A percentile compares a stretch with the other conserved stretches of the same genome.
phyloP scores from a whole-genome alignment of 2,329 filamentous ascomycete genomes.

The Kalaharituber pfeilii region DNA sequence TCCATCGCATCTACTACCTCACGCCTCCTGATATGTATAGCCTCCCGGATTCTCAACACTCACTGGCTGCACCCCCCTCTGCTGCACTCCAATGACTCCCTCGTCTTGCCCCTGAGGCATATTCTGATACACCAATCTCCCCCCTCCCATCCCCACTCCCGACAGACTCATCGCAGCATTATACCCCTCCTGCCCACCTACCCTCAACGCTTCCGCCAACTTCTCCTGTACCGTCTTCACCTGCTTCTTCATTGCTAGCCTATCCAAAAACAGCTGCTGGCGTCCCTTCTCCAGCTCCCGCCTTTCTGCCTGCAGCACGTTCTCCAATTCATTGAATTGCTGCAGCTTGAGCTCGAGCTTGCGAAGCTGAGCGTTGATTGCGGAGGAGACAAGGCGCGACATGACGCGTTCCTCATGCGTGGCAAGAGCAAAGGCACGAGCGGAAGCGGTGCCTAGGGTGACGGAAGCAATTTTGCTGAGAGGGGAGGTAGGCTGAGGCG shows the following conservation, averaged over 20 bases:
- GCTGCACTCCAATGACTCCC: constrained; percentile 5
- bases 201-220: constrained; percentile 12
- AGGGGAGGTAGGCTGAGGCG: constrained; percentile 31
- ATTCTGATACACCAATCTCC: constrained; percentile 16
- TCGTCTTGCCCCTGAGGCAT: neutral
- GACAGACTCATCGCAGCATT: constrained; percentile 8
- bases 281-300: constrained; percentile 80
- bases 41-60: constrained; percentile 14
- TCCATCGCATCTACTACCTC: no score
- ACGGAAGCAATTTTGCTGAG: constrained; percentile 45
- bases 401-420: constrained; percentile 96
- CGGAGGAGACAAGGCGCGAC: constrained; percentile 78
- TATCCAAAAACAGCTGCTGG: constrained; percentile 84
- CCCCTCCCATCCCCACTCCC: constrained; percentile 13
- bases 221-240: constrained; percentile 44
- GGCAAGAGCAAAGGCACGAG: constrained; percentile 69
- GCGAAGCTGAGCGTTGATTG: constrained; percentile 82
- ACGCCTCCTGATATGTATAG: constrained; percentile 17
- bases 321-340: constrained; percentile 93
- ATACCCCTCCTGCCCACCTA: constrained; percentile 16
- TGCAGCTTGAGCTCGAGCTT: constrained; percentile 92
- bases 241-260: constrained; percentile 73
- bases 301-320: constrained; percentile 76
- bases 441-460: constrained; percentile 70
- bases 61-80: constrained; percentile 14